phyloP scores from a whole-genome alignment of 208 protist species.

The Leishmania arabica region DNA sequence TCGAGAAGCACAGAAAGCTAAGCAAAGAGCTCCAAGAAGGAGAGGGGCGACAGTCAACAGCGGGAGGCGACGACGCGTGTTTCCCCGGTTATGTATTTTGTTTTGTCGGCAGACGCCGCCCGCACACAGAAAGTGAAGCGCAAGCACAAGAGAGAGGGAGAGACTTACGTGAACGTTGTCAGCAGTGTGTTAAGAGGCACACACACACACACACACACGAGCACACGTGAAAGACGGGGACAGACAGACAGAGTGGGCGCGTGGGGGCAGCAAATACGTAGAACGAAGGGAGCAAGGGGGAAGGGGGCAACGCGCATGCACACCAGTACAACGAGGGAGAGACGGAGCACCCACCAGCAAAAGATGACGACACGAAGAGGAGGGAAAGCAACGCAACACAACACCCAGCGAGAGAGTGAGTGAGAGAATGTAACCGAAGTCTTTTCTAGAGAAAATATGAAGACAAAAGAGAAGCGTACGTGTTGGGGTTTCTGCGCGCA shows the following conservation, averaged over 20 bases:
- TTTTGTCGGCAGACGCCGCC: too few species aligned
- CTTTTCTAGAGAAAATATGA: slow-evolving; percentile 7
- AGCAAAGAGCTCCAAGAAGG: background rate
- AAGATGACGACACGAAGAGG: background rate
- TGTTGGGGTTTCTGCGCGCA: background rate
- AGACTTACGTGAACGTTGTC: too few species aligned
- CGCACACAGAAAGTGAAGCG: too few species aligned
- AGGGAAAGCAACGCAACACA: background rate
- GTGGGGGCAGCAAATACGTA: background rate
- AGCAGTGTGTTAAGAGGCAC: too few species aligned
- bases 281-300: background rate
- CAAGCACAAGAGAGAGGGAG: too few species aligned
- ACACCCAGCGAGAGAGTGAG: background rate
- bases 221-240: background rate
- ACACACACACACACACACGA: too few species aligned
- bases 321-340: background rate
- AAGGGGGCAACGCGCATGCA: background rate
- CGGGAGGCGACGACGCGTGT: too few species aligned
- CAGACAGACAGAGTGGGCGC: background rate
- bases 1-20: background rate
- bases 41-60: background rate
- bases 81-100: too few species aligned
- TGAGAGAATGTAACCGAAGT: background rate
- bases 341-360: background rate
- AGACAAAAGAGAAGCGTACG: slow-evolving; percentile 3